Evolutionary conservation across 164 flowering plant genomes (phyloP).

Genomic region (Liquidambar formosana): DNA sequence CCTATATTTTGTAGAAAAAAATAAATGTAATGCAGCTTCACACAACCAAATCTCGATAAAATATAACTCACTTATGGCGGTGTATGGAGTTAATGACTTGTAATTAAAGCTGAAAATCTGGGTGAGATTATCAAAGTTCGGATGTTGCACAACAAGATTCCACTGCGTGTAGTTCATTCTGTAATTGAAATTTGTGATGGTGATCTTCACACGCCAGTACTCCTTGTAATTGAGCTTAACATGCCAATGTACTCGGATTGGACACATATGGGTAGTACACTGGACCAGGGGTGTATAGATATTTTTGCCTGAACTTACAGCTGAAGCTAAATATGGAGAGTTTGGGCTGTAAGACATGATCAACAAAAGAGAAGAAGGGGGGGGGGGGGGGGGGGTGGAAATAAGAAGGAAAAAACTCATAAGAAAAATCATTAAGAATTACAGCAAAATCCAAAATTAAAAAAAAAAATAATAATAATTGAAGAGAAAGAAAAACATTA

Average conservation of each 20-base stretch:
- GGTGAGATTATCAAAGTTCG: conserved; percentile 79
- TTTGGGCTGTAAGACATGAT: conserved; percentile 37
- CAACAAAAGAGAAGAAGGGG: not conserved
- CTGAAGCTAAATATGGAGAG: conserved; percentile 56
- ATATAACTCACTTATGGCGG: conserved; percentile 56
- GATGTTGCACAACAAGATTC: conserved; percentile 86
- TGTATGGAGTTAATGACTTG: conserved; percentile 78
- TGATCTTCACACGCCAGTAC: conserved; percentile 82
- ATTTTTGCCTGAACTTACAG: conserved; percentile 35
- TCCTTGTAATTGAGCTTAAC: conserved; percentile 82
- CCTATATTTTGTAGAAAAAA: not conserved
- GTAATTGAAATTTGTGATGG: conserved; percentile 83
- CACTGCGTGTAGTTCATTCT: conserved; percentile 76
- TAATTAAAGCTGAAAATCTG: conserved; percentile 79
- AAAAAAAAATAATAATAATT: too few species aligned
- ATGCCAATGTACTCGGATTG: conserved; percentile 87
- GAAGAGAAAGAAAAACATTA: not conserved
- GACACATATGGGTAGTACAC: conserved; percentile 92
- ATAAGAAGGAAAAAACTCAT: not conserved
- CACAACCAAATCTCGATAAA: not conserved
- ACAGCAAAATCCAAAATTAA: not conserved
- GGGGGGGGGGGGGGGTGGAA: too few species aligned
- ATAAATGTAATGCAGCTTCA: not conserved
- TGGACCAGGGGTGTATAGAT: conserved; percentile 59
- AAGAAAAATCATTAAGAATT: not conserved